Evolutionary conservation across 352 stramenopile species (phyloP).

Genomic region (Globisporangium canariense): DNA sequence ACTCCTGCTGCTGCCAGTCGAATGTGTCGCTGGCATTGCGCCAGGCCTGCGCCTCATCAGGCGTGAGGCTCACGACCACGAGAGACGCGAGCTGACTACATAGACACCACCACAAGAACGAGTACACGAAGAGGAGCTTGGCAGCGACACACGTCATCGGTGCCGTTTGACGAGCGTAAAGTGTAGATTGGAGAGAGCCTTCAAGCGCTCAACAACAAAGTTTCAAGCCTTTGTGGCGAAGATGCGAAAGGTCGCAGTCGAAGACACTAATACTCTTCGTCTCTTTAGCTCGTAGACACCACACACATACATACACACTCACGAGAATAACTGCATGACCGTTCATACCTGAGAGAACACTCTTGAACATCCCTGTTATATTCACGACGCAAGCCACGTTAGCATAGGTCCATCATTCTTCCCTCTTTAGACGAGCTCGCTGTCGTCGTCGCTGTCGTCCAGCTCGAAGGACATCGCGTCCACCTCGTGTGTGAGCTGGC

Average conservation of each 20-base stretch:
- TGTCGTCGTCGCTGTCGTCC: conserved; percentile 66
- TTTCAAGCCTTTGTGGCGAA: background rate
- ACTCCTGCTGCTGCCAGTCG: conserved; percentile 50
- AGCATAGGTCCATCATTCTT: background rate
- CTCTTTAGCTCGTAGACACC: background rate
- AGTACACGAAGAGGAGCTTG: conserved; percentile 6
- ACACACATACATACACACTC: background rate
- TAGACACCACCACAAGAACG: conserved; percentile 4
- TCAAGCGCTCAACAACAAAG: too few species aligned
- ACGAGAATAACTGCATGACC: background rate
- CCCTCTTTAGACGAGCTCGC: conserved; percentile 38
- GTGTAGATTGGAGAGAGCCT: background rate
- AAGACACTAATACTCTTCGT: background rate
- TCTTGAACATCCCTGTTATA: background rate
- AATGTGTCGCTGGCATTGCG: conserved; percentile 33
- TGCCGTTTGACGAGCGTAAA: background rate
- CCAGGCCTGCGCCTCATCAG: conserved; percentile 42
- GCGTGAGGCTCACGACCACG: conserved; percentile 17
- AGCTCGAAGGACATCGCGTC: conserved; percentile 65
- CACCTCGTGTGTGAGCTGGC: conserved; percentile 50
- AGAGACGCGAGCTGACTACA: background rate
- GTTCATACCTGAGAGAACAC: background rate
- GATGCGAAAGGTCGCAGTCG: background rate
- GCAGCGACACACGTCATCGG: background rate
- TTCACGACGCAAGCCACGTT: background rate